Base-by-base conservation (phyloP, 2,329 filamentous ascomycete genomes). In the Pseudocercospora macadamiae region DNA sequence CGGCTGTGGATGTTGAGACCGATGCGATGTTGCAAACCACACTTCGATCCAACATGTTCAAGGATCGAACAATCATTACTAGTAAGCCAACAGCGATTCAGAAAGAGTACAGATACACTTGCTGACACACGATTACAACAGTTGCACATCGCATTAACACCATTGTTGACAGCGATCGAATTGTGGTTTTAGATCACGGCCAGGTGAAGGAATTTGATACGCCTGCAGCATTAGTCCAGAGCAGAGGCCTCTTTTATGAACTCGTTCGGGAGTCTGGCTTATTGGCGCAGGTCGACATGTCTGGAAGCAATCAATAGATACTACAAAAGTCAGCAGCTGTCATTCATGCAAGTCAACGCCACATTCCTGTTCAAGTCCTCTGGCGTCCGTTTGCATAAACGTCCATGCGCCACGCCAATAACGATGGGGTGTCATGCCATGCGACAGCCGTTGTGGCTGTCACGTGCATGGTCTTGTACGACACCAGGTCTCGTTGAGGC, bases 91-190 rank as follows among this genome's bases (percentile, higher is more conserved):
- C n/a, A 12, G 7, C 3, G 3, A 47, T 16, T 6, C 12, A 1
- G 21, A 6, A 2, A 5, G 21, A 1, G 21, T 47, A 21, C 42
- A 26, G 36, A 39, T 12, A 34, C 6, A 16, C 28, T 49, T 18
- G 26, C 23, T 1, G 23, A 9, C 12, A 45, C 28, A 10, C 34
- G n/a, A 42, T 25, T 10, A 28, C 21, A 26, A 6, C 55, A 72
- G 69, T 99, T 70, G 95, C 95, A 23, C 95, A 99, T 79, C 88
- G 95, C 55, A 96, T 99, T 79, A 97, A 97, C 79, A 99, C 95
- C 9, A 97, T 99, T 69, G 83, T 99, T 12, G 86, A 89, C 70
- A 86, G 83, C 61, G 93, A 99, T 77, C 86, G 93, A 51, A 95
- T 99, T 62, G 88, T 99, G 32, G 95, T 99, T 51, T 84, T 99